Evolutionary conservation across 225 moss, liverwort and hornwort species (phyloP), one percentile per base, ranked within the genome.

Genomic region (Asterella californica): DNA sequence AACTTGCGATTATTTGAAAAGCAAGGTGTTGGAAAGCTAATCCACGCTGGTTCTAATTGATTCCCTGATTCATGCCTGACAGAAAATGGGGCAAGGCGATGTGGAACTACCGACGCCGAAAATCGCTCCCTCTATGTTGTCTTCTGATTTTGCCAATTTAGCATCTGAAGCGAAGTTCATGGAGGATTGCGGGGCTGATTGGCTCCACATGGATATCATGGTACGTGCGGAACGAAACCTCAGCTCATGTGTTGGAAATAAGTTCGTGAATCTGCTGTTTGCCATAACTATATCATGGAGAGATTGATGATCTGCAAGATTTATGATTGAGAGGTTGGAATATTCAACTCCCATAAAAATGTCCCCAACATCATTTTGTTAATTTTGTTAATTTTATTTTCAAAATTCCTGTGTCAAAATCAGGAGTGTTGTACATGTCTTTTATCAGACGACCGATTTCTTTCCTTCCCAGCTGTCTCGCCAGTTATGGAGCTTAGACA

Each of bases 201-300:
- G 96, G 96, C 94, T 97, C 45, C 96, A 97, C 79, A 97, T 97
- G 96, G 96, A 97, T 84, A 74, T 97, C 70, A 97, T 97, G 96
- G 96, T 94, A 70, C 18, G 32, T 70, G 12, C 9, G 11, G 22
- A 22, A 55, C 19, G 33, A 34, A 42, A 19, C 25, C 24, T 73
- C 17, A 30, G 72, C 29, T 73, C 27, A 5, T 10, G 32, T 30
- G 5, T 30, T 59, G 19, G 59, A 59, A 5, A 59, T 22, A 25
- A 38, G 70, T 0, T 45, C 46, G 6, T 10, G 21, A 25, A 24
- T 24, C 11, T 46, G 25, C 24, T 70, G 0, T 12, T 22, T n/a
- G 2, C 24, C 7, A 59, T n/a, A n/a, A n/a, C n/a, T n/a, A n/a
- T n/a, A n/a, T n/a, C n/a, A n/a, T n/a, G 59, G 22, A 24, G 24